Evolutionary conservation across 352 stramenopile genomes (phyloP).

Genomic region (Aphanomyces invadans): DNA sequence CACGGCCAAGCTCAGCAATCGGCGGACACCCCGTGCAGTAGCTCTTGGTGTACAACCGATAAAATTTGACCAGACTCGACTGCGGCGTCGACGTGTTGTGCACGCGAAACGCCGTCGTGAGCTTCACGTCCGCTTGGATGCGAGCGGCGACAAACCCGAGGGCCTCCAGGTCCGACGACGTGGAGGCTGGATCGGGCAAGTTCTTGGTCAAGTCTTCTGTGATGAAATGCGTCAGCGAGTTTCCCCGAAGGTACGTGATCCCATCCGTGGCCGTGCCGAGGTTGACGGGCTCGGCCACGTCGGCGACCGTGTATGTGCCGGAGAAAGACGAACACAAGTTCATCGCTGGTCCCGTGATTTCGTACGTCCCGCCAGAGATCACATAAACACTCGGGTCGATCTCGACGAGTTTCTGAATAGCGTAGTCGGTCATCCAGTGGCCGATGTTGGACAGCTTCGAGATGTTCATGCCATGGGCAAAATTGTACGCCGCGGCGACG

Average conservation of each 20-base stretch:
- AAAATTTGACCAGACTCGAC: background rate
- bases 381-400: slow-evolving; percentile 3
- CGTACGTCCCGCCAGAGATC: slow-evolving; percentile 1
- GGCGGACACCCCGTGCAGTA: slow-evolving; percentile 20
- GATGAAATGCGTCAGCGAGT: background rate
- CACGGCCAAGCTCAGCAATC: slow-evolving; percentile 1
- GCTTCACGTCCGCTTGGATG: background rate
- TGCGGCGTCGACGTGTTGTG: background rate
- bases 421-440: slow-evolving; percentile 14
- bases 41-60: slow-evolving; percentile 5
- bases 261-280: background rate
- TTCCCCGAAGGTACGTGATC: background rate
- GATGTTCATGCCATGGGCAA: slow-evolving; percentile 8
- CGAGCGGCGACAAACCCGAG: background rate
- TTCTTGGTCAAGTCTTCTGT: slow-evolving; percentile 5
- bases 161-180: background rate
- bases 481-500: background rate
- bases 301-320: background rate
- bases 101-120: background rate
- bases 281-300: background rate
- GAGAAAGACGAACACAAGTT: slow-evolving; percentile 11
- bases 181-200: background rate
- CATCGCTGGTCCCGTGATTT: background rate
- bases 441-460: slow-evolving; percentile 13
- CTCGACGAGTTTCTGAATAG: background rate